phyloP scores from a whole-genome alignment of 176 grass and related monocot species.

The Bonia amplexicaulis region DNA sequence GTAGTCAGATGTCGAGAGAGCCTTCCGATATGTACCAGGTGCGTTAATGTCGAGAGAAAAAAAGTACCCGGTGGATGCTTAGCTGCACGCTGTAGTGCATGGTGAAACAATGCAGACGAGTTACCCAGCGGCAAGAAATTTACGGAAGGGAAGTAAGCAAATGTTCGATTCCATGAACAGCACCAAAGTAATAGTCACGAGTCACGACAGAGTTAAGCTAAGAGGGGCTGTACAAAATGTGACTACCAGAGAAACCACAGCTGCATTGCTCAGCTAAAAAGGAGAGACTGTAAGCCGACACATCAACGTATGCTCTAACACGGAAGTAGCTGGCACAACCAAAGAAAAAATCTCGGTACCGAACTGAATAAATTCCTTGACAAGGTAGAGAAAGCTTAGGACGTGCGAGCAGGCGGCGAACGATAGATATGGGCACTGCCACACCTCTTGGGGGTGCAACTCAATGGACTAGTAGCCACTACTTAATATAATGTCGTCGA shows the following conservation, averaged over 20 bases:
- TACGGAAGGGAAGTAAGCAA: neutral
- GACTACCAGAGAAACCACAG: neutral
- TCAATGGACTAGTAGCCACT: neutral
- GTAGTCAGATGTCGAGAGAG: neutral
- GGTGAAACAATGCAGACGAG: neutral
- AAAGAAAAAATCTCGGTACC: neutral
- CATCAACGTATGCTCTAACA: neutral
- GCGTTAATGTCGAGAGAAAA: too few relatives aligned
- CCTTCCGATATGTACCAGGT: neutral
- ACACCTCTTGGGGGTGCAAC: too few relatives aligned
- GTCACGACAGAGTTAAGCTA: neutral
- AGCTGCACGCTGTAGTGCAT: neutral
- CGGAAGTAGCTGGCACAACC: neutral
- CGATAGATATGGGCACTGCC: neutral
- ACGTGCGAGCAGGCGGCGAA: neutral
- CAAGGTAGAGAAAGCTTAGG: neutral
- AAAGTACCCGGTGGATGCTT: neutral
- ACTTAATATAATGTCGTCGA: conserved; percentile 10
- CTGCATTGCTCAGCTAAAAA: neutral
- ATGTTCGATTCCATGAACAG: neutral
- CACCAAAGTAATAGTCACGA: neutral
- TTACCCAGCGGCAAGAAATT: neutral
- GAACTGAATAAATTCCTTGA: neutral
- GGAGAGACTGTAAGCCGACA: neutral
- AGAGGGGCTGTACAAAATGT: neutral